Percentiles rank a stretch among this genome's conserved stretches.
Evolutionary conservation across 1,284 basidiomycete species (phyloP).

Genomic region (Microstroma glucosiphilum): DNA sequence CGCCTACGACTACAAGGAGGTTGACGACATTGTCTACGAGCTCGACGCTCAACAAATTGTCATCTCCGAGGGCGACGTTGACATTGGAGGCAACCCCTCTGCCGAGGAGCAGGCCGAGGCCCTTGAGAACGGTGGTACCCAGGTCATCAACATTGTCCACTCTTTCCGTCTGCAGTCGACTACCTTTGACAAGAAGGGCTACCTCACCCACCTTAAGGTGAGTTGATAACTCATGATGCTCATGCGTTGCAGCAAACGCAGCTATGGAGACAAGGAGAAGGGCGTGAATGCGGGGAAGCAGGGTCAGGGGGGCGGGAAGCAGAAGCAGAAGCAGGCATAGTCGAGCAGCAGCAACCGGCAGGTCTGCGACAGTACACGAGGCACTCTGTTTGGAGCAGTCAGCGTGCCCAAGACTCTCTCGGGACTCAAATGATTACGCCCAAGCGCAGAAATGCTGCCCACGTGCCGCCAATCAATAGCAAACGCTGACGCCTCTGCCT

Average conservation of each 20-base stretch:
- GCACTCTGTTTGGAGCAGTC: too few relatives aligned
- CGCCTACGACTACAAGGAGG: constrained; percentile 55
- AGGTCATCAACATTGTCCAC: constrained; percentile 85
- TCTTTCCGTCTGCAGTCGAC: constrained; percentile 84
- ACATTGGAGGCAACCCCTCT: constrained; percentile 71
- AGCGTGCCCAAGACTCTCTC: too few relatives aligned
- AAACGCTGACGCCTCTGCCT: background rate
- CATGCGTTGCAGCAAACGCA: background rate
- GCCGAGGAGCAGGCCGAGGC: constrained; percentile 79
- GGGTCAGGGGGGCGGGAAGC: background rate
- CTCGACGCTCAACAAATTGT: constrained; percentile 74
- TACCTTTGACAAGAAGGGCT: constrained; percentile 86
- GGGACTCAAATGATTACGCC: too few relatives aligned
- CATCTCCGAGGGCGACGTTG: constrained; percentile 74
- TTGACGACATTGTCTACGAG: constrained; percentile 83
- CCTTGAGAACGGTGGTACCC: constrained; percentile 67
- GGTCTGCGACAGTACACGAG: too few relatives aligned
- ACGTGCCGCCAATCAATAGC: background rate
- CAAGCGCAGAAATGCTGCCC: too few relatives aligned
- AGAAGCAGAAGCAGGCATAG: too few relatives aligned
- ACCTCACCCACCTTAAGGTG: constrained; percentile 72
- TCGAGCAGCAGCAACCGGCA: too few relatives aligned
- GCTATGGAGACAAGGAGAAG: background rate
- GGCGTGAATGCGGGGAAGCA: background rate
- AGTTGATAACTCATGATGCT: background rate